Evolutionary conservation across 2,329 filamentous ascomycete species (phyloP).

Genomic region (Diplocarpon mali): DNA sequence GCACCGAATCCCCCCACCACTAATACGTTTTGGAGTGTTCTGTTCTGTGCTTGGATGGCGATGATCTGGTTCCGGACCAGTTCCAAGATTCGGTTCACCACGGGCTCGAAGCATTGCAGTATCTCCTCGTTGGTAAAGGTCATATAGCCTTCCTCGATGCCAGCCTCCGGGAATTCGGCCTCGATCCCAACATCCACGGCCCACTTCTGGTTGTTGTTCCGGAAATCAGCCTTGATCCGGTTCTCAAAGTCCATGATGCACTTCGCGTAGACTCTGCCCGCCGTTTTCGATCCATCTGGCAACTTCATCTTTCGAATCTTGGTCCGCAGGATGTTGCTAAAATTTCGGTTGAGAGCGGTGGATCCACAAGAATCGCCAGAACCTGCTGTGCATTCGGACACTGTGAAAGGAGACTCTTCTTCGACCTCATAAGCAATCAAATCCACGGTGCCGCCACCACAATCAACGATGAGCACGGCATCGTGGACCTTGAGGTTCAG

Average conservation of each 20-base stretch:
- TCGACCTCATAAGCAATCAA: conserved; percentile 98
- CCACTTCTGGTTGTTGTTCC: conserved; percentile 99
- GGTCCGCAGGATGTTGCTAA: conserved; percentile 92
- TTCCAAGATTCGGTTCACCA: conserved; percentile 93
- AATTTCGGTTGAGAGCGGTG: conserved; percentile 95
- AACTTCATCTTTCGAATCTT: conserved; percentile 99
- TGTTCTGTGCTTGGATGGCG: conserved; percentile 94
- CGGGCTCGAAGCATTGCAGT: conserved; percentile 95
- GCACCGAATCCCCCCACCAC: conserved; percentile 97
- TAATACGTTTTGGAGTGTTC: conserved; percentile 85
- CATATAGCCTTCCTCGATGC: conserved; percentile 99
- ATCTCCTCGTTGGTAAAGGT: conserved; percentile 99
- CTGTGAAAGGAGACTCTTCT: conserved; percentile 92
- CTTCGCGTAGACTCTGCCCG: conserved; percentile 96
- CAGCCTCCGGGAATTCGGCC: conserved; percentile 92
- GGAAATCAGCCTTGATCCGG: conserved; percentile 98
- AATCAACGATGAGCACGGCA: conserved; percentile 96
- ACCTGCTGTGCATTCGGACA: conserved; percentile 92
- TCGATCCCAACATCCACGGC: conserved; percentile 98
- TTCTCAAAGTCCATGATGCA: conserved; percentile 99
- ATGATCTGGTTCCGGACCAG: conserved; percentile 97
- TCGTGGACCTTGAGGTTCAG: conserved; percentile 97
- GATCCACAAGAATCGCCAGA: conserved; percentile 97
- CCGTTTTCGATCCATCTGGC: conserved; percentile 90
- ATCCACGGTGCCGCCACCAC: conserved; percentile 96